Conservation (phyloP, 2,329 filamentous ascomycete species). For the Bretziella fagacearum region DNA sequence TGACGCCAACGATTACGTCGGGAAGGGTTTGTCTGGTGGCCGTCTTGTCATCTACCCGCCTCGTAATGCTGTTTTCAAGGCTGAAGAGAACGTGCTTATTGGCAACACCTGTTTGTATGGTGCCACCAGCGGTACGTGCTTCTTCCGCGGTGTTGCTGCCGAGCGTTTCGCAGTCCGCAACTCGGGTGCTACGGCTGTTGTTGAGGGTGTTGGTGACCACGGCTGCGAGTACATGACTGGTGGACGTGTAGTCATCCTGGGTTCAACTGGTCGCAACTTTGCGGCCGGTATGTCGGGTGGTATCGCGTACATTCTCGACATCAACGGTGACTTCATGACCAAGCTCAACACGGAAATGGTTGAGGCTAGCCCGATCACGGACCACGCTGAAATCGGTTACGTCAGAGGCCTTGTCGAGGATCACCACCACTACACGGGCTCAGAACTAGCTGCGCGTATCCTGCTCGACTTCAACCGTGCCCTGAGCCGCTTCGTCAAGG, state of each 20-base stretch:
- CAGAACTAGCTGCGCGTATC: slow-evolving; percentile 81
- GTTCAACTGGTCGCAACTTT: slow-evolving; percentile 86
- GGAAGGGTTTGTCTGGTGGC: slow-evolving; percentile 87
- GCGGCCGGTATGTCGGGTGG: slow-evolving; percentile 97
- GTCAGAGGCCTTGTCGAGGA: slow-evolving; percentile 86
- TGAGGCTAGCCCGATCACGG: slow-evolving; percentile 67
- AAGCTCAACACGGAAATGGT: slow-evolving; percentile 99
- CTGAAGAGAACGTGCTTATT: slow-evolving; percentile 86
- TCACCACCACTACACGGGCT: slow-evolving; percentile 94
- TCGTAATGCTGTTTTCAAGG: slow-evolving; percentile 78
- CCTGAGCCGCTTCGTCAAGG: slow-evolving; percentile 79
- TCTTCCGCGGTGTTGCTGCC: slow-evolving; percentile 91
- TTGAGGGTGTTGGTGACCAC: slow-evolving; percentile 91
- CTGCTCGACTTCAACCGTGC: slow-evolving; percentile 91
- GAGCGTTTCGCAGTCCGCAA: slow-evolving; percentile 95
- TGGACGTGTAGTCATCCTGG: slow-evolving; percentile 73
- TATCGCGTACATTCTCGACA: slow-evolving; percentile 87
- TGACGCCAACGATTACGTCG: slow-evolving; percentile 92
- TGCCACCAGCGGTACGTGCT: slow-evolving; percentile 77
- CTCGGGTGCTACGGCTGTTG: slow-evolving; percentile 87
- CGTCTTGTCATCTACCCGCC: slow-evolving; percentile 87
- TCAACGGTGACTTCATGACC: slow-evolving; percentile 71
- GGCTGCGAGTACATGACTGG: slow-evolving; percentile 99
- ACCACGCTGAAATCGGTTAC: slow-evolving; percentile 76
- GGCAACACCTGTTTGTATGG: slow-evolving; percentile 94